A percentile compares a stretch with the other conserved stretches of the same genome.
These are phyloP conservation scores for Sporormia fimetaria DNA, from an alignment of 495 filamentous ascomycete species.

Conservation along the genomic window DNA sequence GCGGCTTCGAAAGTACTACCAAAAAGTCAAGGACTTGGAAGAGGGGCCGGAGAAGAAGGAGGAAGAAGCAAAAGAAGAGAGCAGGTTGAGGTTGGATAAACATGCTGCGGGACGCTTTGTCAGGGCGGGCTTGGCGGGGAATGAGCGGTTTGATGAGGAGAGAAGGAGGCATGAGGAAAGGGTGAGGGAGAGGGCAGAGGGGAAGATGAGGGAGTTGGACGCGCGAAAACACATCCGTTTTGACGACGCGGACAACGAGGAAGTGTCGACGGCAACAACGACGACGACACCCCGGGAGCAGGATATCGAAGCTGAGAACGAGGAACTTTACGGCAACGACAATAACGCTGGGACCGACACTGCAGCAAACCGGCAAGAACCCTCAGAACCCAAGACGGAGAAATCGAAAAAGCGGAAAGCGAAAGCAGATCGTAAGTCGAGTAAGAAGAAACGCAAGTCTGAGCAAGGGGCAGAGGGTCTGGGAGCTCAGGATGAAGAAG, in stretches of 20 bases:
- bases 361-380: too few species aligned
- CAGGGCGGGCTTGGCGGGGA: constrained; percentile 62
- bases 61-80: constrained; percentile 25
- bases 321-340: constrained; percentile 4
- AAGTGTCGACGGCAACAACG: constrained; percentile 14
- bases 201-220: constrained; percentile 27
- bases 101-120: constrained; percentile 71
- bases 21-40: constrained; percentile 71
- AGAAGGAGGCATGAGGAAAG: constrained; percentile 11
- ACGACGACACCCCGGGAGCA: not conserved
- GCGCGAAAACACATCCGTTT: constrained; percentile 16
- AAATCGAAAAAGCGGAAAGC: not conserved
- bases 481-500: not conserved
- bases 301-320: constrained; percentile 5
- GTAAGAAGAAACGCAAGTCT: not conserved
- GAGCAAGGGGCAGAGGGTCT: not conserved
- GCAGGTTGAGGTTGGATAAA: constrained; percentile 59
- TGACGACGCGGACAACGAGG: constrained; percentile 30
- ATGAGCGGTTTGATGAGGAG: constrained; percentile 44
- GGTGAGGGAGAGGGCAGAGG: constrained; percentile 22
- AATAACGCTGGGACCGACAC: too few species aligned
- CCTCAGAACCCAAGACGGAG: too few species aligned
- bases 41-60: constrained; percentile 38
- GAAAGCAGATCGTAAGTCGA: not conserved
- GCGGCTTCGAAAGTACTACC: constrained; percentile 79